Evolutionary conservation across 2,329 filamentous ascomycete species (phyloP).

Genomic region (Ramichloridium luteum): DNA sequence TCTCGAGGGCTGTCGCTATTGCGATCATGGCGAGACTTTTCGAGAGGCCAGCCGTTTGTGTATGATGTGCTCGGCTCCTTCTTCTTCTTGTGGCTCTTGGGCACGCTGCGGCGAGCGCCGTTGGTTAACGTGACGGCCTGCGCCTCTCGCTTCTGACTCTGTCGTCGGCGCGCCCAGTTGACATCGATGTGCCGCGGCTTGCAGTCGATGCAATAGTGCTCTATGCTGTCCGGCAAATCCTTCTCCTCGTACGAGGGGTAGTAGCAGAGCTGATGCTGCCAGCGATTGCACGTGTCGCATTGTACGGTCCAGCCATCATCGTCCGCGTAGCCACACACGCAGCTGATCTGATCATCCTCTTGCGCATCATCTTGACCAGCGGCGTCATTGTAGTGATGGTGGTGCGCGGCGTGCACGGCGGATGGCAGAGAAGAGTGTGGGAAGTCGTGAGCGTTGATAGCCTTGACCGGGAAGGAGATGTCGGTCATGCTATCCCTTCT

Average conservation of each 20-base stretch:
- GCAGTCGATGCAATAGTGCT: constrained; percentile 85
- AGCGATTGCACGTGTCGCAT: constrained; percentile 90
- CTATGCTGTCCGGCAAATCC: constrained; percentile 43
- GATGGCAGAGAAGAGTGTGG: constrained; percentile 13
- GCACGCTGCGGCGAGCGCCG: constrained; percentile 52
- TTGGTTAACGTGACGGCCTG: constrained; percentile 49
- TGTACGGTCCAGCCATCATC: constrained; percentile 97
- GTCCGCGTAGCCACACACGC: constrained; percentile 84
- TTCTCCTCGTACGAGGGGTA: constrained; percentile 60
- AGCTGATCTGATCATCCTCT: constrained; percentile 88
- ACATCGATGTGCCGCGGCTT: constrained; percentile 63
- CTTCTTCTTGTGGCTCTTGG: constrained; percentile 85
- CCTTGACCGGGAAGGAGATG: constrained; percentile 21
- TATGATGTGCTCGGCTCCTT: constrained; percentile 51
- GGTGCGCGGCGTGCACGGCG: constrained; percentile 20
- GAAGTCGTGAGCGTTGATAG: constrained; percentile 21
- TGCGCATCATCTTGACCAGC: constrained; percentile 28
- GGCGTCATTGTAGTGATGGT: constrained; percentile 14
- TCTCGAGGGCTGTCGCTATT: constrained; percentile 41
- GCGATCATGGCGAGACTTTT: constrained; percentile 46
- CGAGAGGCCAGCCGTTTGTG: constrained; percentile 52
- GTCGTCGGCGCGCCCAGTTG: constrained; percentile 51
- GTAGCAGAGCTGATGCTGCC: constrained; percentile 97
- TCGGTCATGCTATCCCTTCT: constrained; percentile 29
- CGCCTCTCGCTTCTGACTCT: constrained; percentile 17